A percentile compares a stretch with the other conserved stretches of the same genome.
Conservation (phyloP, 768 basidiomycete genomes). For the Mycena metata region DNA sequence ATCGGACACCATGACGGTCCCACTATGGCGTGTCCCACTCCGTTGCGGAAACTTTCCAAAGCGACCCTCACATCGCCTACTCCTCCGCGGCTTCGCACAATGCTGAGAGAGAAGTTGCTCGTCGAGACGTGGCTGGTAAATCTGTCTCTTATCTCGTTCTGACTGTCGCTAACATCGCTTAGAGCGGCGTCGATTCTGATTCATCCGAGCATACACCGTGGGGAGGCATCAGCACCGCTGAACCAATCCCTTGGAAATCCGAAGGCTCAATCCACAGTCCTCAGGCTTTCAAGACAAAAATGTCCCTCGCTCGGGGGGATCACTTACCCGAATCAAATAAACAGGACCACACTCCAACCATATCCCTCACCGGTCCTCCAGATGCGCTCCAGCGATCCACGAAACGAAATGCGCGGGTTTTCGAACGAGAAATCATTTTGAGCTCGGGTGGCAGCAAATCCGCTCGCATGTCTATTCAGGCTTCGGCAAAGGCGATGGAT, state of each 20-base stretch:
- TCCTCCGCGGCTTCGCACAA: constrained; percentile 52
- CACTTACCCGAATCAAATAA: constrained; percentile 11
- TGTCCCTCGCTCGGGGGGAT: constrained; percentile 35
- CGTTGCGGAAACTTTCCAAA: constrained; percentile 27
- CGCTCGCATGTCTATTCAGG: constrained; percentile 51
- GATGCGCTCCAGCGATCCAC: constrained; percentile 29
- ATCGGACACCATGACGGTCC: constrained; percentile 49
- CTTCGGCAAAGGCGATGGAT: constrained; percentile 51
- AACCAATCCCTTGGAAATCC: constrained; percentile 50
- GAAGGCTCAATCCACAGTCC: constrained; percentile 57
- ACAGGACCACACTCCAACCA: constrained; percentile 24
- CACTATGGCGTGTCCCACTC: constrained; percentile 42
- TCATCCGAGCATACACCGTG: constrained; percentile 59
- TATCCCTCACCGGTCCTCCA: constrained; percentile 10
- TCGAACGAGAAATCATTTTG: constrained; percentile 52
- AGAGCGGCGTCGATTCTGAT: constrained; percentile 45
- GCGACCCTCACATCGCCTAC: constrained; percentile 52
- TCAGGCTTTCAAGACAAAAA: constrained; percentile 45
- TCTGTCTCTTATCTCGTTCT: background rate
- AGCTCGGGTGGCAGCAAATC: constrained; percentile 42
- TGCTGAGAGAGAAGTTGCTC: constrained; percentile 55
- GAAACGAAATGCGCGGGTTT: constrained; percentile 49
- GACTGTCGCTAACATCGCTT: constrained; percentile 12
- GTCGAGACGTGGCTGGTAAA: constrained; percentile 59
- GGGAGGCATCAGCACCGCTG: constrained; percentile 43